Percentiles rank a stretch among this genome's conserved stretches.
Evolutionary conservation across 2,329 filamentous ascomycete species (phyloP).

Genomic region (Zymoseptoria passerinii): DNA sequence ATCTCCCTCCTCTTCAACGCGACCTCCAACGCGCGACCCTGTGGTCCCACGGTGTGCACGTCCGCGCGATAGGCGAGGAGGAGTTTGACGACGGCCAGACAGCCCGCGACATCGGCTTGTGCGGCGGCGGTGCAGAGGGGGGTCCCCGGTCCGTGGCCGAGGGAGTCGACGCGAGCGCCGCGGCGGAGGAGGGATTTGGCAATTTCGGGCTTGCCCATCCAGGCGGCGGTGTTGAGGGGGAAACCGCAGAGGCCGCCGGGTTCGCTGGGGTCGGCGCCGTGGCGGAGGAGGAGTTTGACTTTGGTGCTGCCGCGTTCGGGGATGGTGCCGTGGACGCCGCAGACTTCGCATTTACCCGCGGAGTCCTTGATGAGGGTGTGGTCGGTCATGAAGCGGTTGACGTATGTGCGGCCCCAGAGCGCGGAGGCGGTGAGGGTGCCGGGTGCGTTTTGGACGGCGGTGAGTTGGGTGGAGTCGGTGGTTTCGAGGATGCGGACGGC

Average conservation of each 20-base stretch:
- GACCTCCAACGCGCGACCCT: conserved; percentile 6
- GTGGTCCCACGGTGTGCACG: conserved; percentile 17
- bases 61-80: conserved; percentile 23
- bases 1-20: conserved; percentile 1
- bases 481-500: conserved; percentile 13
- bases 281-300: conserved; percentile 20
- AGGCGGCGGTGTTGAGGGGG: conserved; percentile 19
- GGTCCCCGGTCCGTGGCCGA: conserved; percentile 17
- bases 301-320: conserved; percentile 13
- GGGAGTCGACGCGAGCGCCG: conserved; percentile 18
- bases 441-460: conserved; percentile 5
- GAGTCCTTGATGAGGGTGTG: conserved; percentile 14
- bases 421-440: conserved; percentile 12
- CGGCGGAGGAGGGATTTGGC: conserved; percentile 20
- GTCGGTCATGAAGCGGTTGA: conserved; percentile 11
- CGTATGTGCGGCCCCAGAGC: conserved; percentile 12
- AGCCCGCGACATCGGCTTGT: conserved; percentile 11
- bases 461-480: conserved; percentile 6
- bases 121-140: conserved; percentile 26
- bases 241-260: conserved; percentile 15
- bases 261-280: conserved; percentile 20
- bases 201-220: conserved; percentile 18
- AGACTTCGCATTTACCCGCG: conserved; percentile 12
- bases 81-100: conserved; percentile 23
- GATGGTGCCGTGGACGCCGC: conserved; percentile 9